These are phyloP conservation scores for Phaffomyces antillensis DNA, from an alignment of 805 yeast genomes.

Conservation along the genomic window DNA sequence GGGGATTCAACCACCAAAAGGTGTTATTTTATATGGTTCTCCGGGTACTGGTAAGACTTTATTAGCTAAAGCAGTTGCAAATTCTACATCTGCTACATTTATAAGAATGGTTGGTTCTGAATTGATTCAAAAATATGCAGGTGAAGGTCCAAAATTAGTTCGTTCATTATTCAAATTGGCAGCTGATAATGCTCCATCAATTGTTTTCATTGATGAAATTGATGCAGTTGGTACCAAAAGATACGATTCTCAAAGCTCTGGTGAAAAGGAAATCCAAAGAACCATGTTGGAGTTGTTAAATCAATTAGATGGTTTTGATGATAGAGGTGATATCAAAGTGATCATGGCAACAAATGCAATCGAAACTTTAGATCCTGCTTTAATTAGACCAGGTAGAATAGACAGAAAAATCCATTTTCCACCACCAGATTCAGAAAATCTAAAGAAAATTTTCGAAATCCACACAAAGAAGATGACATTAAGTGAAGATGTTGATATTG, in stretches of 20 bases:
- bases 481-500: constrained; percentile 80
- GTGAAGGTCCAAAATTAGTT: constrained; percentile 94
- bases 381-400: constrained; percentile 94
- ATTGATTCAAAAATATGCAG: constrained; percentile 91
- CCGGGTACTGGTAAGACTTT: constrained; percentile 98
- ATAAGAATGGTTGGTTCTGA: constrained; percentile 96
- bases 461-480: constrained; percentile 93
- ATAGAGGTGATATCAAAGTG: constrained; percentile 94
- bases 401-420: constrained; percentile 94
- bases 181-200: constrained; percentile 96
- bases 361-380: constrained; percentile 91
- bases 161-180: constrained; percentile 95
- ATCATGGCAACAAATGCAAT: constrained; percentile 97
- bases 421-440: constrained; percentile 88
- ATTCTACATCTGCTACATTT: constrained; percentile 94
- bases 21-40: constrained; percentile 94
- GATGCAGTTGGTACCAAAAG: constrained; percentile 99
- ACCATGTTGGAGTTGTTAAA: constrained; percentile 94
- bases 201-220: constrained; percentile 96
- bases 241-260: constrained; percentile 83
- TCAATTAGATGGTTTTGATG: constrained; percentile 95
- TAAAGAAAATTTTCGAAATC: constrained; percentile 85
- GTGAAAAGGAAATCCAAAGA: constrained; percentile 95
- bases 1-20: constrained; percentile 98
- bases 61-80: constrained; percentile 96